phyloP scores from a whole-genome alignment of 2,329 filamentous ascomycete species.

The Herpotrichia juniperi region DNA sequence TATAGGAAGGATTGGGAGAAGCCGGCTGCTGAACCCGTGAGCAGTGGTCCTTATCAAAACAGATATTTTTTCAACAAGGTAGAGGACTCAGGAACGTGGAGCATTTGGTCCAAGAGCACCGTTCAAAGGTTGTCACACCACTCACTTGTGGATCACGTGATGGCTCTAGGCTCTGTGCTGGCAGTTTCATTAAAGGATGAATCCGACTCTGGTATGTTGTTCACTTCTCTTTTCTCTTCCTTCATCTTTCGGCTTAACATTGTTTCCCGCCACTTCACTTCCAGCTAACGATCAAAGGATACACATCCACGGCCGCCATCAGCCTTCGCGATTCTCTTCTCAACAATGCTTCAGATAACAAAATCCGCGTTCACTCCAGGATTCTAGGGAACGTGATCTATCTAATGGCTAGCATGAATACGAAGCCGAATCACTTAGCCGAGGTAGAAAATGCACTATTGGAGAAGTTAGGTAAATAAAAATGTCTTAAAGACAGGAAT shows the following conservation, averaged over 20 bases:
- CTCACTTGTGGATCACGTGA: constrained; percentile 65
- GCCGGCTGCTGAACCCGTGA: neutral
- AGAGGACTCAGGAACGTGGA: constrained; percentile 59
- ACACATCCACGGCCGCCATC: constrained; percentile 62
- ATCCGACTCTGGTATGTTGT: constrained; percentile 50
- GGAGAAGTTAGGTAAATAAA: constrained; percentile 19
- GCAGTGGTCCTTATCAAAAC: neutral
- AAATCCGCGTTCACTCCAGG: constrained; percentile 62
- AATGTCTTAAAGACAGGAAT: too few relatives aligned
- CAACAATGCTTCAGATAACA: constrained; percentile 36
- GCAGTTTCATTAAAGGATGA: constrained; percentile 65
- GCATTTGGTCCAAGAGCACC: constrained; percentile 70
- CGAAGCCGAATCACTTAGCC: constrained; percentile 19
- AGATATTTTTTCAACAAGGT: neutral
- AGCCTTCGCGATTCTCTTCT: constrained; percentile 59
- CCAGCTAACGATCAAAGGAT: constrained; percentile 47
- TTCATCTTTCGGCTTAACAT: constrained; percentile 2
- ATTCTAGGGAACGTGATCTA: constrained; percentile 67
- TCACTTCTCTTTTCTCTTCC: neutral
- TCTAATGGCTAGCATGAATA: constrained; percentile 60
- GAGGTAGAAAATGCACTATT: constrained; percentile 27
- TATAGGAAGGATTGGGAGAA: constrained; percentile 11
- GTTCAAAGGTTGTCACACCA: constrained; percentile 65
- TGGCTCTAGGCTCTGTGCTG: constrained; percentile 77
- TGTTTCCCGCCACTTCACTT: too few relatives aligned